Conservation (phyloP, 148 eudicot genomes). For the Vaccinium macrocarpon region DNA sequence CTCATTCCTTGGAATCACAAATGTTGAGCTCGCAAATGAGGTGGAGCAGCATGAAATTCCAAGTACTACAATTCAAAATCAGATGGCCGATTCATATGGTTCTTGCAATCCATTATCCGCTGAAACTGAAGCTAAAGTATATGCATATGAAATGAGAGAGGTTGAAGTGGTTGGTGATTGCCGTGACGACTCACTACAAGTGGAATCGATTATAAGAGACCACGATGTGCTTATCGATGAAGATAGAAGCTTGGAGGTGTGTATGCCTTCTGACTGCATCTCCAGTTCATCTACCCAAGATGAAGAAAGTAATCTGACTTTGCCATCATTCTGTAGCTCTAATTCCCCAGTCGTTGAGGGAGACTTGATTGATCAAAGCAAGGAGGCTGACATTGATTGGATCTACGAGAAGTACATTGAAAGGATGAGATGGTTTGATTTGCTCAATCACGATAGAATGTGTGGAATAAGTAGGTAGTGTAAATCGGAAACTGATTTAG, state of each 20-base stretch:
- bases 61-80: not conserved
- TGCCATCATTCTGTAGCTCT: constrained; percentile 10
- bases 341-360: not conserved
- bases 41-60: not conserved
- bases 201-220: constrained; percentile 1
- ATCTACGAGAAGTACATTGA: constrained; percentile 27
- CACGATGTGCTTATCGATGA: not conserved
- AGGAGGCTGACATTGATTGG: constrained; percentile 20
- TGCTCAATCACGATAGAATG: constrained; percentile 29
- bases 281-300: constrained; percentile 8
- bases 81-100: not conserved
- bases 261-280: not conserved
- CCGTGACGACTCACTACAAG: not conserved
- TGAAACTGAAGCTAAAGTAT: not conserved
- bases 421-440: constrained; percentile 41
- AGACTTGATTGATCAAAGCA: not conserved
- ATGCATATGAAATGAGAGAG: no score
- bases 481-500: not conserved
- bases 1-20: not conserved
- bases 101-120: not conserved
- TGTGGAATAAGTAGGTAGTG: constrained; percentile 32
- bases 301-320: not conserved
- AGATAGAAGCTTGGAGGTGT: not conserved
- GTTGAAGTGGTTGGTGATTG: not conserved
- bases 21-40: not conserved